Base-by-base conservation (phyloP, 2,329 filamentous ascomycete species). In the Stemphylium vesicarium region DNA sequence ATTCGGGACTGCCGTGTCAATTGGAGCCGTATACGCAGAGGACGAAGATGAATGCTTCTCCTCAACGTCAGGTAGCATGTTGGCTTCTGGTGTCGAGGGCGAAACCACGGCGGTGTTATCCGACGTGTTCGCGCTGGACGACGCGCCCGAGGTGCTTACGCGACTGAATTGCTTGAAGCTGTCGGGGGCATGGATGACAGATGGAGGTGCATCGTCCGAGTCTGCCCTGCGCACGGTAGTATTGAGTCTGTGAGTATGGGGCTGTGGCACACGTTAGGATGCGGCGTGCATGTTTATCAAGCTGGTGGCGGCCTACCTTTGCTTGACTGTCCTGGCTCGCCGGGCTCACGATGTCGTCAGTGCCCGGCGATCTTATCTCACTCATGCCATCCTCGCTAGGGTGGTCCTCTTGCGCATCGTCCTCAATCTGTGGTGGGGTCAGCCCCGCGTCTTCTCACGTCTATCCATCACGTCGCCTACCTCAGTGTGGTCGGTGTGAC, bases 171-270 rank as follows among this genome's bases (percentile, higher is more conserved):
- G 85, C 51, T 86, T 84, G 75, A 95, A 97, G 58, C 89, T 91
- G 61, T 91, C 83, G 0, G 93, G 92, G 13, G 91, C 91, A 80
- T 96, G 93, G 64, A 97, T 96, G 50, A 96, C 93, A 1, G 93
- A 97, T 48, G 91, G 84, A 20, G 92, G 88, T 63, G 93, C 91
- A 62, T 96, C 91, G 57, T 87, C 87, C 20, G 84, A 83, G 48
- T 71, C 87, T 79, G 73, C 88, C 68, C 77, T 59, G 46, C 74
- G 70, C 40, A 65, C 58, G 26, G 73, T 65, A 7, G 81, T 84
- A 58, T 83, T 75, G 43, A 84, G 75, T 69, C 76, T 77, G 18
- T 70, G 71, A 44, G 78, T 77, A 26, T 70, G 71, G 41, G 78
- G 75, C 68, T 76, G 70, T 44, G 58, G 37, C 46, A 42, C 6